Evolutionary conservation across 148 eudicot species (phyloP).

Genomic region (Fagopyrum homotropicum): DNA sequence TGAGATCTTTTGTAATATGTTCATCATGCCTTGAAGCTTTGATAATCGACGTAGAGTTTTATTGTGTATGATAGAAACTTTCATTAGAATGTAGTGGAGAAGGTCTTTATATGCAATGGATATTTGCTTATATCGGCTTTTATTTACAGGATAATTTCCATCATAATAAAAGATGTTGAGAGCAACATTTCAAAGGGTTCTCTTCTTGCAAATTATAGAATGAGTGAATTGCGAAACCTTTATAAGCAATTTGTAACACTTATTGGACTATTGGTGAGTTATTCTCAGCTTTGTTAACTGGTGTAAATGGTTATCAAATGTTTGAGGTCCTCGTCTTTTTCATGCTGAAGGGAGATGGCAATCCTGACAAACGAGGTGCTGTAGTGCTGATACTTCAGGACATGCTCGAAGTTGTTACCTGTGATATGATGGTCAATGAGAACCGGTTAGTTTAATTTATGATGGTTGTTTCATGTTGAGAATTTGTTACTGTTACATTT

Average conservation of each 20-base stretch:
- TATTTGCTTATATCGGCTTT: background rate
- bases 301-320: background rate
- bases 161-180: constrained; percentile 68
- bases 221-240: constrained; percentile 64
- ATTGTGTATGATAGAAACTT: background rate
- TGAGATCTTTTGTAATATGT: background rate
- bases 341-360: constrained; percentile 63
- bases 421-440: constrained; percentile 97
- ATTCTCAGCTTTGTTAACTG: background rate
- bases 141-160: constrained; percentile 59
- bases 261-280: constrained; percentile 69
- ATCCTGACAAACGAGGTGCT: constrained; percentile 48
- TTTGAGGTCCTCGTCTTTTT: background rate
- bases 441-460: constrained; percentile 40
- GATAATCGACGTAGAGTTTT: background rate
- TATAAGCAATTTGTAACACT: constrained; percentile 63
- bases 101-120: background rate
- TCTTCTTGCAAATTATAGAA: constrained; percentile 66
- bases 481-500: background rate
- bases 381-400: constrained; percentile 85
- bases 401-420: constrained; percentile 86
- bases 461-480: background rate
- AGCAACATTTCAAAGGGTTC: constrained; percentile 52
- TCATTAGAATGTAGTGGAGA: background rate
- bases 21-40: background rate